Percentiles rank a stretch among this genome's conserved stretches.
Evolutionary conservation across 2,329 filamentous ascomycete genomes (phyloP).

Genomic region (Cadophora luteo-olivacea): DNA sequence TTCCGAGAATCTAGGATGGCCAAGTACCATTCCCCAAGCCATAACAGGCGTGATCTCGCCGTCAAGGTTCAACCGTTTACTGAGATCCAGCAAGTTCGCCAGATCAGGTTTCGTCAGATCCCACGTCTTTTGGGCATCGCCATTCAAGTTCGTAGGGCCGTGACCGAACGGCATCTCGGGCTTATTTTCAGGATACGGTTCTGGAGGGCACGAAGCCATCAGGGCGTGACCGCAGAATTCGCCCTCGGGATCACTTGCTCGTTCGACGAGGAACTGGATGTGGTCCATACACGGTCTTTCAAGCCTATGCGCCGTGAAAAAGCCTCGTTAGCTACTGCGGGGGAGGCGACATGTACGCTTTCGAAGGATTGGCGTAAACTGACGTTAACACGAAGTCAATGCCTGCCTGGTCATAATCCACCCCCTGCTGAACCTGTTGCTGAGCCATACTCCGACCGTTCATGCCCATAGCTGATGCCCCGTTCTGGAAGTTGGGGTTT

Average conservation of each 20-base stretch:
- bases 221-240: constrained; percentile 86
- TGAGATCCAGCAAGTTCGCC: constrained; percentile 82
- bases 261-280: constrained; percentile 77
- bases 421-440: constrained; percentile 45
- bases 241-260: constrained; percentile 62
- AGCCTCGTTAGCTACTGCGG: constrained; percentile 56
- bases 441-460: constrained; percentile 37
- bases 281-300: constrained; percentile 95
- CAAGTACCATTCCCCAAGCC: constrained; percentile 85
- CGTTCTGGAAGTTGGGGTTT: constrained; percentile 27
- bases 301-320: constrained; percentile 63
- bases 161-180: constrained; percentile 60
- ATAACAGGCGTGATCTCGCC: constrained; percentile 95
- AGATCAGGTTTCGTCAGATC: constrained; percentile 80
- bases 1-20: constrained; percentile 71
- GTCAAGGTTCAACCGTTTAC: constrained; percentile 80
- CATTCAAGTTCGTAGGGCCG: constrained; percentile 33
- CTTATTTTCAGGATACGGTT: constrained; percentile 50
- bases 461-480: constrained; percentile 17
- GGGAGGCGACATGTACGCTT: constrained; percentile 71
- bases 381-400: constrained; percentile 92
- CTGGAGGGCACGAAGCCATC: constrained; percentile 88
- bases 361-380: constrained; percentile 63
- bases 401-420: constrained; percentile 82
- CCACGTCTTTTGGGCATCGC: constrained; percentile 66